phyloP scores from a whole-genome alignment of 2,329 filamentous ascomycete genomes.

The Didymosphaeria variabile region DNA sequence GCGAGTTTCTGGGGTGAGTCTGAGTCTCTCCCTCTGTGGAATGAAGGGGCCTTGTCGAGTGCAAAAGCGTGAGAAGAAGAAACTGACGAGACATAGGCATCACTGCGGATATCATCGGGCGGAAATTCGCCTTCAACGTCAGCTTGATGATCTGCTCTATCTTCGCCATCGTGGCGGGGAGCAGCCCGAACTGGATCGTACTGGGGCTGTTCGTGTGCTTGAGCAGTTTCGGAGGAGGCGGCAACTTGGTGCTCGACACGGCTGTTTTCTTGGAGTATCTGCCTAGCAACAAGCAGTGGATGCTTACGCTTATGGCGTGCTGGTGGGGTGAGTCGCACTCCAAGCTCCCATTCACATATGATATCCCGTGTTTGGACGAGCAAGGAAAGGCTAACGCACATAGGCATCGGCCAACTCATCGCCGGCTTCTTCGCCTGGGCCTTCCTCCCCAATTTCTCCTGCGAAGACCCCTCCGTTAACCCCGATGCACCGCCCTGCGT shows the following conservation, averaged over 20 bases:
- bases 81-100: constrained; percentile 48
- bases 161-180: constrained; percentile 71
- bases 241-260: constrained; percentile 70
- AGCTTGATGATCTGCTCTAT: constrained; percentile 70
- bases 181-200: constrained; percentile 71
- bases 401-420: constrained; percentile 59
- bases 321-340: constrained; percentile 57
- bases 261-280: constrained; percentile 67
- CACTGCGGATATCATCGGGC: constrained; percentile 72
- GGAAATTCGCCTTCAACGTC: constrained; percentile 73
- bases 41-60: too few species aligned
- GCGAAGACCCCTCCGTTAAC: constrained; percentile 44
- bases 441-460: constrained; percentile 62
- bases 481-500: constrained; percentile 57
- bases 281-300: constrained; percentile 68
- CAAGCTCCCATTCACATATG: too few species aligned
- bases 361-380: too few species aligned
- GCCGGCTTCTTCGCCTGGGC: constrained; percentile 65
- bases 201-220: constrained; percentile 71
- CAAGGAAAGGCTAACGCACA: constrained; percentile 8
- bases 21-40: background rate
- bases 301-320: constrained; percentile 68
- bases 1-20: constrained; percentile 69
- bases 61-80: background rate
- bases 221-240: constrained; percentile 71